Base-by-base conservation (phyloP, 1,284 basidiomycete genomes). In the Cryptococcus hybrid region DNA sequence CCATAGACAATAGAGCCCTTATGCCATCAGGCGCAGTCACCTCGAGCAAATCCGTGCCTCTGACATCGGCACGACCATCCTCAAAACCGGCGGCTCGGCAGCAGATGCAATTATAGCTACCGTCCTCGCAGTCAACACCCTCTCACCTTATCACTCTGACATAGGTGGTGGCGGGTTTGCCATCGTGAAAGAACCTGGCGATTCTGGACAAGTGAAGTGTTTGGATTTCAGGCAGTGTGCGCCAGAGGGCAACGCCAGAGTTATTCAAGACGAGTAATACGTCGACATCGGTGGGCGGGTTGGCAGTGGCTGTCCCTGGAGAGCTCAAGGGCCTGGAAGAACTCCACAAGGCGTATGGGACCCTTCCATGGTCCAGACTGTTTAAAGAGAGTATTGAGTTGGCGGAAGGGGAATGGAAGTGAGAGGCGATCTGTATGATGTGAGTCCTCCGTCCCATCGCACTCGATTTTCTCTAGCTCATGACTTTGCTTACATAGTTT, bases 341-440 rank as follows among this genome's bases (percentile, higher is more conserved):
- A 47, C 56, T 74, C n/a, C 72, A 74, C 49, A 11, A 55, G 35
- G 47, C 39, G 18, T 61, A 68, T 52, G 72, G 72, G 1, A 13
- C 15, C 24, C 54, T 71, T 18, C 37, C 60, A 15, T 74, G 70
- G 72, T 30, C 30, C 2, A 51, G 56, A 13, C 54, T 70, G 7
- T 57, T 74, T 13, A 48, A 56, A 34, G 61, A 60, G 11, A 57
- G 55, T 8, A 67, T 73, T 15, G 15, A 45, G 7, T 47, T 73
- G 0, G 64, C 69, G 3, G 44, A 63, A 37, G 83, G 18, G 89
- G 85, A 2, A 87, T 92, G 69, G 91, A 90, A 30, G 61, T 76
- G 43, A 59, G 58, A 12, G 49, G 52, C 35, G 74, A 79, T 54
- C 57, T 69, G 49, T 66, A 58, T 52, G 59, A 61, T 60, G 61